Conservation (phyloP, 331 rosid species). For the Prunus yedoensis region DNA sequence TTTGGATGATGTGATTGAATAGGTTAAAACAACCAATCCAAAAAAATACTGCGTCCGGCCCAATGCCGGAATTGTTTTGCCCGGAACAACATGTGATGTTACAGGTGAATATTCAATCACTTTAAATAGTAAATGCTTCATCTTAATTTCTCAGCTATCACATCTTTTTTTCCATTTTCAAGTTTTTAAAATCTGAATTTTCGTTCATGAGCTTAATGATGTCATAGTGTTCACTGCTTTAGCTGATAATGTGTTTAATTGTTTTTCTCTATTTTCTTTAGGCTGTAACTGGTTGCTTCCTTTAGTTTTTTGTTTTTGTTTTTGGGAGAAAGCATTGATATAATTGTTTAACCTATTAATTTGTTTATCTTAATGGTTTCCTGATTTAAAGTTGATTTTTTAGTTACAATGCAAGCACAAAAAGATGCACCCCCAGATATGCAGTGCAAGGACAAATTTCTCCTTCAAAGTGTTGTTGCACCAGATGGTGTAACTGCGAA, state of each 20-base stretch:
- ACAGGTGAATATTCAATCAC: constrained; percentile 32
- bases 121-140: background rate
- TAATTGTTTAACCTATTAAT: background rate
- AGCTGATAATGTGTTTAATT: background rate
- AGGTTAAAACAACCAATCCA: constrained; percentile 55
- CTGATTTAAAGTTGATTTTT: constrained; percentile 9
- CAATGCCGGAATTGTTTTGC: constrained; percentile 45
- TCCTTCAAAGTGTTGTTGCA: constrained; percentile 50
- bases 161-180: background rate
- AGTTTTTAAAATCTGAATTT: background rate
- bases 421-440: constrained; percentile 42
- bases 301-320: background rate
- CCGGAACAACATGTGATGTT: constrained; percentile 35
- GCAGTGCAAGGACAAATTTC: constrained; percentile 59
- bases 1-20: constrained; percentile 11
- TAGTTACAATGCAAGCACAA: constrained; percentile 53
- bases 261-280: background rate
- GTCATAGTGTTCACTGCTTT: background rate
- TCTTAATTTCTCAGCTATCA: background rate
- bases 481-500: constrained; percentile 32
- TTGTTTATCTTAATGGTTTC: background rate
- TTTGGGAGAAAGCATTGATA: background rate
- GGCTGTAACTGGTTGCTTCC: background rate
- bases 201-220: background rate
- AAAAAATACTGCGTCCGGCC: constrained; percentile 55